Conservation (phyloP, 768 basidiomycete species). For the Trametes villosa region DNA sequence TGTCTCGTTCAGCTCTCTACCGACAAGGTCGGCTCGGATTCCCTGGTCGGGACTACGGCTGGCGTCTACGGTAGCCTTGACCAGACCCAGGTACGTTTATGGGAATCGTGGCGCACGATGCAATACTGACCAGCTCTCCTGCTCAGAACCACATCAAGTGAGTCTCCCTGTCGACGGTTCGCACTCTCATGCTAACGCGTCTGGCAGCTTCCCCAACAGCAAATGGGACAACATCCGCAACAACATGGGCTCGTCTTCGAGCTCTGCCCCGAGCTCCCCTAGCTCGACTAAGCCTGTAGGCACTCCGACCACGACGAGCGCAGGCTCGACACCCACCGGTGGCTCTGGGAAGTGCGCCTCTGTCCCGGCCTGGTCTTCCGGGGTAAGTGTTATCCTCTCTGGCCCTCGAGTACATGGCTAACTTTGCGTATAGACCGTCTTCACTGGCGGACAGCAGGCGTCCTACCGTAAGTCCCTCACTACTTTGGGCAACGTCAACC, state of each 20-base stretch:
- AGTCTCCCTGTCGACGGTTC: neutral
- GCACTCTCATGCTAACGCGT: neutral
- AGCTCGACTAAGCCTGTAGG: constrained; percentile 21
- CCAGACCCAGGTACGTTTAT: constrained; percentile 41
- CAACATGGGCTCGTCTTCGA: constrained; percentile 52
- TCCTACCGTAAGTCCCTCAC: constrained; percentile 46
- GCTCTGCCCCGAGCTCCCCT: constrained; percentile 22
- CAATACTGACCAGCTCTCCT: neutral
- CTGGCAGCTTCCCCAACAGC: constrained; percentile 57
- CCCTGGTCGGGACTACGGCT: constrained; percentile 57
- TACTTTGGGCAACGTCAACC: no score
- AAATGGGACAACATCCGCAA: constrained; percentile 72
- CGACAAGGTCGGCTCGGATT: constrained; percentile 60
- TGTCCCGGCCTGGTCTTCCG: constrained; percentile 52
- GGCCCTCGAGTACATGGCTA: neutral
- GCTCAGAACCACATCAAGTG: constrained; percentile 57
- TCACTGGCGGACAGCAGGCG: constrained; percentile 49
- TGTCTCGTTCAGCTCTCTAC: constrained; percentile 49
- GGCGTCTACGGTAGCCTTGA: constrained; percentile 57
- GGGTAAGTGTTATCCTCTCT: constrained; percentile 32
- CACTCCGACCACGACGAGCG: constrained; percentile 26
- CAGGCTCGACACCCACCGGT: neutral
- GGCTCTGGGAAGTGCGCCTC: constrained; percentile 41
- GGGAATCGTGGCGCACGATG: neutral
- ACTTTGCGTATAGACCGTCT: constrained; percentile 40